Base-by-base conservation (phyloP, 176 grass and related monocot genomes). In the Rhynchospora breviuscula region DNA sequence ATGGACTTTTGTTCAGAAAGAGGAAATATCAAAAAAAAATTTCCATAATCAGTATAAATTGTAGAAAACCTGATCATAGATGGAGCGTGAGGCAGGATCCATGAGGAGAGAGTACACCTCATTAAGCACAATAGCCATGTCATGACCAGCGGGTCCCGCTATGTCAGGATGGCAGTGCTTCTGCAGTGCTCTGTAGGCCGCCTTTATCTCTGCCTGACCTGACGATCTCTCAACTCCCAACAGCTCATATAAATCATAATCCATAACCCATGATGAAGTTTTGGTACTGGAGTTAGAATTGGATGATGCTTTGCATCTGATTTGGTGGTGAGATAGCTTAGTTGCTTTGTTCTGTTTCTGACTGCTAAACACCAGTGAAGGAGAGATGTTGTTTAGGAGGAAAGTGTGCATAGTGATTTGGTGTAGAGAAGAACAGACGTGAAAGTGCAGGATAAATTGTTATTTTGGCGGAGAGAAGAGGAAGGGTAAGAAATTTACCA, bases 131-230 rank as follows among this genome's bases (percentile, higher is more conserved):
- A 98, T 80, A 78, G 95, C 92, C 95, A 98, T 95, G 88, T 93
- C 92, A 83, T 98, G 95, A 7, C 79, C 80, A 4, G 46, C 43
- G 14, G 74, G 81, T 8, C 91, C 89, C n/a, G 89, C 92, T 66
- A 98, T 87, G 86, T 98, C 95, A 13, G 91, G 95, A 84, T 98
- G 95, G 87, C 95, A 98, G 66, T 91, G 89, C 88, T 98, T 98
- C 88, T 98, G 95, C 54, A 98, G 88, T 49, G 92, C 54, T 12
- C 95, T 86, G 80, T 98, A 98, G 25, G 91, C 89, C 11, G 89
- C 88, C 68, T 98, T 98, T 87, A 98, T 98, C 91, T 91, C 87
- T 17, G 84, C 62, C 84, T 91, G 89, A 47, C 84, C 49, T 31
- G 92, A 93, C 0, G 86, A 90, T 0, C 85, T 89, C 46, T 95